Conservation (phyloP, 305 asterid species). For the Fraxinus platypoda region DNA sequence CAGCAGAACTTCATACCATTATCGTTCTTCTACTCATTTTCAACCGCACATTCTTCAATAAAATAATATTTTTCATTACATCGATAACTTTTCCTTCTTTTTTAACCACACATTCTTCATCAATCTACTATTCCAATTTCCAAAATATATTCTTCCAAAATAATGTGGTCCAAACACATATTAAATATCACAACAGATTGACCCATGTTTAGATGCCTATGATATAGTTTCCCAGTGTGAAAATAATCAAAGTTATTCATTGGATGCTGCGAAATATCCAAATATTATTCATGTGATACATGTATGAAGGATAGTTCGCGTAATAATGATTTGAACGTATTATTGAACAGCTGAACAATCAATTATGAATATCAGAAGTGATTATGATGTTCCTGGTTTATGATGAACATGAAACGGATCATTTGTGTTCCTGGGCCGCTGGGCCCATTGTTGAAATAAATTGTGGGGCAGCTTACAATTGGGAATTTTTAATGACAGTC, state of each 20-base stretch:
- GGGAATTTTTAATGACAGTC: neutral
- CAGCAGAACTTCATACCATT: no score
- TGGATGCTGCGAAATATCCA: neutral
- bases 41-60: no score
- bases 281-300: neutral
- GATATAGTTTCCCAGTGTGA: neutral
- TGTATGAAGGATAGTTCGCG: neutral
- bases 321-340: neutral
- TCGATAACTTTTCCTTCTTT: no score
- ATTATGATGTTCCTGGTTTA: neutral
- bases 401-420: neutral
- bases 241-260: neutral
- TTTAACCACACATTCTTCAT: no score
- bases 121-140: no score
- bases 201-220: neutral
- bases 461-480: neutral
- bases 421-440: neutral
- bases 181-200: neutral
- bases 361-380: neutral
- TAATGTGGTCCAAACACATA: no score
- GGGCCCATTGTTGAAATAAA: neutral
- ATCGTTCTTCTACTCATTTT: no score
- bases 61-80: no score
- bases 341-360: neutral
- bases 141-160: no score